Evolutionary conservation across 768 basidiomycete species (phyloP).

Genomic region (Kwoniella mangroviensis): DNA sequence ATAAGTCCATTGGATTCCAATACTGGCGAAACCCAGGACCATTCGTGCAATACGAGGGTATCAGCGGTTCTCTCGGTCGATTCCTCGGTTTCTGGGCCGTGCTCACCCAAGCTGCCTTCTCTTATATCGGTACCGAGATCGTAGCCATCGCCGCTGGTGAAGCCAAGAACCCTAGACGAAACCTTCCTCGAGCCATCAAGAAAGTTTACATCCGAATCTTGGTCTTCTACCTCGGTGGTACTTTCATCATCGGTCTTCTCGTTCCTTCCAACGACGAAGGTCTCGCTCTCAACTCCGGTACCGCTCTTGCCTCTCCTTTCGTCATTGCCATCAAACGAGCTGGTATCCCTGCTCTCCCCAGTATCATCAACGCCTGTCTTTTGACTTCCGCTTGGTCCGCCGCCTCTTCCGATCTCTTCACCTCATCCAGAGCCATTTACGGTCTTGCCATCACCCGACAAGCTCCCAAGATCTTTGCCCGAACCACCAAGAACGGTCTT

Average conservation of each 20-base stretch:
- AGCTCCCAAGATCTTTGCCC: constrained; percentile 78
- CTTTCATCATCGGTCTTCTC: constrained; percentile 78
- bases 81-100: constrained; percentile 75
- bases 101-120: constrained; percentile 87
- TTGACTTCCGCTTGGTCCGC: constrained; percentile 93
- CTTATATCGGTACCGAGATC: constrained; percentile 86
- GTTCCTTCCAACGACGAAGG: constrained; percentile 64
- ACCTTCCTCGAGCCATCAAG: constrained; percentile 70
- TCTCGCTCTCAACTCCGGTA: constrained; percentile 65
- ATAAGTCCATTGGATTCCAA: constrained; percentile 60
- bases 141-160: constrained; percentile 65
- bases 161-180: constrained; percentile 78
- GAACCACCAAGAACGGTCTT: constrained; percentile 72
- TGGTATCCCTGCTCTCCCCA: constrained; percentile 84
- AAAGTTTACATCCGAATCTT: constrained; percentile 77
- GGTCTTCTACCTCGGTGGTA: constrained; percentile 67
- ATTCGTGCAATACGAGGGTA: constrained; percentile 70
- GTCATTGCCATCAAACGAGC: constrained; percentile 77
- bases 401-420: constrained; percentile 85
- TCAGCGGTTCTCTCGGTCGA: constrained; percentile 70
- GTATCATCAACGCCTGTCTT: constrained; percentile 67
- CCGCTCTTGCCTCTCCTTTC: constrained; percentile 79
- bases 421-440: constrained; percentile 76
- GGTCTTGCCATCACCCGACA: constrained; percentile 79
- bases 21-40: constrained; percentile 91